A percentile compares a stretch with the other conserved stretches of the same genome.
Evolutionary conservation across 2,329 filamentous ascomycete species (phyloP).

Genomic region (Arthroderma uncinatum): DNA sequence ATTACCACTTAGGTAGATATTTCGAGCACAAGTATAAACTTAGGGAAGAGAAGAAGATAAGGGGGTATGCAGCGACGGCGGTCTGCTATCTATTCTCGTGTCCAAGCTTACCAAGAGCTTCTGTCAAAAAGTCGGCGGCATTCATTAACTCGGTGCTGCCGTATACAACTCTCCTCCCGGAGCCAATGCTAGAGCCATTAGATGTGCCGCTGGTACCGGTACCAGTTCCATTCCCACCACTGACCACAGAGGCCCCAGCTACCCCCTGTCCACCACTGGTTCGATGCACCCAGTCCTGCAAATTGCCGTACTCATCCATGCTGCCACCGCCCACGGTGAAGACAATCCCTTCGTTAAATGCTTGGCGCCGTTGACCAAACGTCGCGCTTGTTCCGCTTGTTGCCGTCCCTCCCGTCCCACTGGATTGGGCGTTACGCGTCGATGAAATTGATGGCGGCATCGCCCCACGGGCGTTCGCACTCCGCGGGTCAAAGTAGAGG

Average conservation of each 20-base stretch:
- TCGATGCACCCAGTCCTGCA: conserved; percentile 88
- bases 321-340: conserved; percentile 92
- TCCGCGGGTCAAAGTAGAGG: conserved; percentile 91
- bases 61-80: too few relatives aligned
- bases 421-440: conserved; percentile 34
- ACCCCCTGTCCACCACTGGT: conserved; percentile 48
- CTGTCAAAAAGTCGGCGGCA: conserved; percentile 49
- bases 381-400: conserved; percentile 64
- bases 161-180: conserved; percentile 76
- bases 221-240: conserved; percentile 27
- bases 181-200: conserved; percentile 35
- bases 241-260: conserved; percentile 39
- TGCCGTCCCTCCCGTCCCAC: conserved; percentile 33
- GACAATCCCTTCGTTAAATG: conserved; percentile 82
- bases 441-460: conserved; percentile 65
- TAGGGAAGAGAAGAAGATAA: too few relatives aligned
- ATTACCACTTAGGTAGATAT: too few relatives aligned
- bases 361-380: conserved; percentile 82
- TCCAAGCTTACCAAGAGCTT: conserved; percentile 47
- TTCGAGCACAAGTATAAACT: too few relatives aligned
- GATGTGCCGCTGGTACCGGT: conserved; percentile 13
- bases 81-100: conserved; percentile 36
- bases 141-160: conserved; percentile 72
- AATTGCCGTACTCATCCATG: conserved; percentile 97
- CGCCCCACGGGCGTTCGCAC: conserved; percentile 81